phyloP scores from a whole-genome alignment of 176 grass and related monocot species.

The Musa acuminata region DNA sequence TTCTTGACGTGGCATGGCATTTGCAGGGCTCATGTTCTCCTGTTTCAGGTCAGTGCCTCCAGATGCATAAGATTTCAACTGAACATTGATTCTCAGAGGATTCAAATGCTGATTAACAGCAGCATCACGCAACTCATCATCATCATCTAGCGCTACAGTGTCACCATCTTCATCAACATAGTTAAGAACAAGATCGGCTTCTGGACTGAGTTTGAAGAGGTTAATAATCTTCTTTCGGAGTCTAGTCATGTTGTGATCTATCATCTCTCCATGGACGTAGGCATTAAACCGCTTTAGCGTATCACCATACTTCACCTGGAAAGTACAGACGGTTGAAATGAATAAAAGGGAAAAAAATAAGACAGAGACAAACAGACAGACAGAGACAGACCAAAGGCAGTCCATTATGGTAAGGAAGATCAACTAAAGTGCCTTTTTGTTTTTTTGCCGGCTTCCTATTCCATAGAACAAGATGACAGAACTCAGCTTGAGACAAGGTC shows the following conservation, averaged over 20 bases:
- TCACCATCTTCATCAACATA: constrained; percentile 75
- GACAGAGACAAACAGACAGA: neutral
- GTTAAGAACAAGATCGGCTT: constrained; percentile 40
- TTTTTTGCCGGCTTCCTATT: no score
- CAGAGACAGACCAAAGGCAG: no score
- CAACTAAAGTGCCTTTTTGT: no score
- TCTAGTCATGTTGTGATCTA: constrained; percentile 4
- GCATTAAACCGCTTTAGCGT: constrained; percentile 53
- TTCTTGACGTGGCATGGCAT: neutral
- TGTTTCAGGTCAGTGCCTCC: neutral
- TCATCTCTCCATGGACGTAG: constrained; percentile 11
- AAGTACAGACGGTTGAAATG: neutral
- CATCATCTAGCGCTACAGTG: constrained; percentile 53
- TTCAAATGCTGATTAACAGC: constrained; percentile 55
- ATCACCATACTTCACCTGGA: constrained; percentile 57
- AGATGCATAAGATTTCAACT: constrained; percentile 34
- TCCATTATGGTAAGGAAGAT: no score
- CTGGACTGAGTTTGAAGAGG: constrained; percentile 47
- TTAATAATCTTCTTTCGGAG: constrained; percentile 48
- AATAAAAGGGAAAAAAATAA: neutral
- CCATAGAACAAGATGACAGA: no score
- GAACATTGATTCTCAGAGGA: constrained; percentile 58
- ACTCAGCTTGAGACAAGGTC: no score
- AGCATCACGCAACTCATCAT: constrained; percentile 59
- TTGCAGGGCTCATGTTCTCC: neutral